Evolutionary conservation across 2,329 filamentous ascomycete species (phyloP), one percentile per base, ranked within the genome.

Genomic region (Malbranchea cinnamomea): DNA sequence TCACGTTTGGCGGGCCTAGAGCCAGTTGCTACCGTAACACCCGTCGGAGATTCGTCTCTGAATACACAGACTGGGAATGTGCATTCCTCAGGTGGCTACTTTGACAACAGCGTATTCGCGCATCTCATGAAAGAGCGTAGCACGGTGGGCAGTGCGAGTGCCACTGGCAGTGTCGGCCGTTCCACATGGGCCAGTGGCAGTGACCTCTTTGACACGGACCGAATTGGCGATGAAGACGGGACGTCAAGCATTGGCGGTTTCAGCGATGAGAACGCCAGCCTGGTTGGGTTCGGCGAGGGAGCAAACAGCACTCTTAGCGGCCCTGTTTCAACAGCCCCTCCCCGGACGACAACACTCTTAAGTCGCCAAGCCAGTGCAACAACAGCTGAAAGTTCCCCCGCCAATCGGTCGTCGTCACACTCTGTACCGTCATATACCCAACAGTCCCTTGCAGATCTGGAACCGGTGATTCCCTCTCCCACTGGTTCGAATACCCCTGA

Each of bases 1-100:
- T 93, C 84, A 24, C 84, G 87, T 29, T 74, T 94, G 13, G 81
- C 85, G 8, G 87, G 87, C n/a, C 71, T 94, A 21, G 84, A 92
- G 53, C 74, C 81, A 33, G 76, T 94, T 34, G 76, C 79, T 10
- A 80, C 82, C n/a, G 67, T 19, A 26, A 26, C 4, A 26, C 22
- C 9, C 23, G 23, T 6, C 32, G 22, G 2, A 24, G 32, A 6
- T 30, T 25, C 21, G 11, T 6, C 16, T 36, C 31, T 26, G 25
- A 37, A n/a, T 22, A 25, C 11, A 31, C 32, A n/a, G 19, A 24
- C 54, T 28, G 50, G 52, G 12, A 59, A 56, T 39, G 61, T 46
- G 6, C 57, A 62, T 30, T 49, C 64, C 36, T 68, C 63, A 17
- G 68, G 74, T 2, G 74, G 78, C 19, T 93, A 87, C 60, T 93